phyloP scores from a whole-genome alignment of 2,329 filamentous ascomycete genomes.

The Epichloe coenophiala region DNA sequence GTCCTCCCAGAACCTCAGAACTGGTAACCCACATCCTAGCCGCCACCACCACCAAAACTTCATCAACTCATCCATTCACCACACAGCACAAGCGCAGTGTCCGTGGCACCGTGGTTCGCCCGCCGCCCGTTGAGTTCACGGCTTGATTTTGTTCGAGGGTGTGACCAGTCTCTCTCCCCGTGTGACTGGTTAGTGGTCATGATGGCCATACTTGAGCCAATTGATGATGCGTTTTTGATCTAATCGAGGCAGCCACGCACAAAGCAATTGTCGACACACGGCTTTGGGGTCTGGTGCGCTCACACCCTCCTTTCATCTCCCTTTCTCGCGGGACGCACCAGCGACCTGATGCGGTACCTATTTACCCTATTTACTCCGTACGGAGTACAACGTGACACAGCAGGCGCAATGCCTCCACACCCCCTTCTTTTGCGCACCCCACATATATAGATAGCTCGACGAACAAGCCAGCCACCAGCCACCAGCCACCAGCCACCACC shows the following conservation, averaged over 20 bases:
- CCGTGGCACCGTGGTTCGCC: no score
- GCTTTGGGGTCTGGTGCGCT: neutral
- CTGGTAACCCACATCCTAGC: neutral
- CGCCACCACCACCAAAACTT: neutral
- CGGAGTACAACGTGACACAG: no score
- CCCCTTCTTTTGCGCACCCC: neutral
- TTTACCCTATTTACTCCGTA: no score
- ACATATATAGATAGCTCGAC: no score
- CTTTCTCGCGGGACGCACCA: neutral
- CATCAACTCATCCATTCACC: neutral
- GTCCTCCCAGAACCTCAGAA: slow-evolving; percentile 1
- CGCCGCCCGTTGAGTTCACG: no score
- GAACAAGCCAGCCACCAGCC: no score
- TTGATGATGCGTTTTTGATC: neutral
- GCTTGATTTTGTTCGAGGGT: neutral
- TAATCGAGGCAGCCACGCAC: neutral
- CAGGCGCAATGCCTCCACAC: neutral
- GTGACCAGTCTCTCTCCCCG: neutral
- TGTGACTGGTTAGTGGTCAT: neutral
- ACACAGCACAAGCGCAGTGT: neutral
- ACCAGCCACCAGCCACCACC: no score
- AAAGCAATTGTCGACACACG: neutral
- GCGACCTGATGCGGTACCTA: neutral
- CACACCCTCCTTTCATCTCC: no score
- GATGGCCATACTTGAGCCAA: neutral